Conservation (phyloP, 345 rosid genomes). For the Eucalyptus curtisii region DNA sequence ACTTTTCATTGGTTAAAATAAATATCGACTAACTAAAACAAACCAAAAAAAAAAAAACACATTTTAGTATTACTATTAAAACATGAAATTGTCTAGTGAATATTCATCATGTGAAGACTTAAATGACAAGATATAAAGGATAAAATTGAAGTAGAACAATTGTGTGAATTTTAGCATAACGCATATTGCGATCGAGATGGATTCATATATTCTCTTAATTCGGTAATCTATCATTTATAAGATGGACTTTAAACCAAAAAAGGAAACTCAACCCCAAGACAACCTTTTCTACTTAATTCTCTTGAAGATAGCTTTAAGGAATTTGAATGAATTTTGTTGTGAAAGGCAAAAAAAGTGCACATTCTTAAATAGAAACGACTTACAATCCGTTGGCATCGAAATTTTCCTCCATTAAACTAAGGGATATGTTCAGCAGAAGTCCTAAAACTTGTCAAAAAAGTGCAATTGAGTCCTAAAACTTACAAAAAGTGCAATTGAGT, state of each 20-base stretch:
- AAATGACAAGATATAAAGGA: not conserved
- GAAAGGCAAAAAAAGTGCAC: not conserved
- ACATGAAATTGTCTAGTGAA: not conserved
- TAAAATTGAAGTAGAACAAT: not conserved
- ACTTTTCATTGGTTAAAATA: not conserved
- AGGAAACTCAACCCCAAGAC: not conserved
- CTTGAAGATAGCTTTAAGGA: not conserved
- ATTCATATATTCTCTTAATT: not conserved
- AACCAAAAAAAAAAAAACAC: not conserved
- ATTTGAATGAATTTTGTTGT: not conserved
- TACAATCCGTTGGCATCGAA: not conserved
- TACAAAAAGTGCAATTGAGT: too few species aligned
- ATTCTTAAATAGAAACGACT: not conserved
- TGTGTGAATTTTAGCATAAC: not conserved
- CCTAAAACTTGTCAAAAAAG: too few species aligned
- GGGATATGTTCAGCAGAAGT: too few species aligned
- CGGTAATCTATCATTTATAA: not conserved
- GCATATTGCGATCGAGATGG: not conserved
- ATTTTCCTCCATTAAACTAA: not conserved
- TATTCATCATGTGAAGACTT: not conserved
- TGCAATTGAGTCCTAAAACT: too few species aligned
- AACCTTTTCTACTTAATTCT: not conserved
- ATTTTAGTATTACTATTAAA: not conserved
- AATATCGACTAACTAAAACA: not conserved
- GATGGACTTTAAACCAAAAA: not conserved